Evolutionary conservation across 495 filamentous ascomycete species (phyloP).

Genomic region (Lichenothelia convexa): DNA sequence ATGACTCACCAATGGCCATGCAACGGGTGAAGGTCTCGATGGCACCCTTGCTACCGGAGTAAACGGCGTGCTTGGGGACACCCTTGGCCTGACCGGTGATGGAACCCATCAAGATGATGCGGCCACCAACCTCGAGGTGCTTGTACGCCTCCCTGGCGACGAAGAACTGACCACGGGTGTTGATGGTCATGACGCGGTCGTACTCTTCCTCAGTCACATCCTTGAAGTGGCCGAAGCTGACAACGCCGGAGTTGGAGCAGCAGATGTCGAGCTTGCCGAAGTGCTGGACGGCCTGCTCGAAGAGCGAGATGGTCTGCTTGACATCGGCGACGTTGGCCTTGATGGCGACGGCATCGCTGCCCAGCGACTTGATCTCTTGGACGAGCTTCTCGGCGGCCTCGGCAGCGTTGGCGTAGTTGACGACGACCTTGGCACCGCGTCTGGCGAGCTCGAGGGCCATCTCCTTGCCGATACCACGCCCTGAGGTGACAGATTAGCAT

Average conservation of each 20-base stretch:
- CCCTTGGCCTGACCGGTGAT: conserved; percentile 45
- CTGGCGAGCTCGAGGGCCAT: conserved; percentile 26
- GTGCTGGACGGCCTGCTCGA: conserved; percentile 25
- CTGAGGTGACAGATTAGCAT: conserved; percentile 2
- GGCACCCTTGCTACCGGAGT: conserved; percentile 38
- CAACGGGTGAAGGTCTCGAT: conserved; percentile 38
- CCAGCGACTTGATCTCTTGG: conserved; percentile 25
- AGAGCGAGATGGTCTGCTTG: conserved; percentile 25
- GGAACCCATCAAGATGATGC: conserved; percentile 44
- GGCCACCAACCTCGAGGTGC: conserved; percentile 39
- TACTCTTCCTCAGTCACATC: conserved; percentile 34
- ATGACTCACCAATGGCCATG: conserved; percentile 30
- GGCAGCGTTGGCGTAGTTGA: conserved; percentile 27
- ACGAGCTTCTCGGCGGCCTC: conserved; percentile 30
- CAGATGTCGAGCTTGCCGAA: conserved; percentile 30
- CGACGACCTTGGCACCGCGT: conserved; percentile 28
- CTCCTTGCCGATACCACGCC: conserved; percentile 26
- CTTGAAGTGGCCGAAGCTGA: conserved; percentile 29
- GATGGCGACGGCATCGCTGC: conserved; percentile 28
- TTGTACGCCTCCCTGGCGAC: conserved; percentile 51
- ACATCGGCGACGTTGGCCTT: conserved; percentile 33
- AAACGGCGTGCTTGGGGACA: conserved; percentile 45
- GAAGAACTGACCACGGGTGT: conserved; percentile 42
- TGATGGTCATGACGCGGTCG: conserved; percentile 36
- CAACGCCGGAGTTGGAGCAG: conserved; percentile 37